Percentiles rank a stretch among this genome's conserved stretches.
These are phyloP conservation scores for Dothideomycetidae sp. DNA, from an alignment of 2,329 filamentous ascomycete genomes.

Conservation along the genomic window DNA sequence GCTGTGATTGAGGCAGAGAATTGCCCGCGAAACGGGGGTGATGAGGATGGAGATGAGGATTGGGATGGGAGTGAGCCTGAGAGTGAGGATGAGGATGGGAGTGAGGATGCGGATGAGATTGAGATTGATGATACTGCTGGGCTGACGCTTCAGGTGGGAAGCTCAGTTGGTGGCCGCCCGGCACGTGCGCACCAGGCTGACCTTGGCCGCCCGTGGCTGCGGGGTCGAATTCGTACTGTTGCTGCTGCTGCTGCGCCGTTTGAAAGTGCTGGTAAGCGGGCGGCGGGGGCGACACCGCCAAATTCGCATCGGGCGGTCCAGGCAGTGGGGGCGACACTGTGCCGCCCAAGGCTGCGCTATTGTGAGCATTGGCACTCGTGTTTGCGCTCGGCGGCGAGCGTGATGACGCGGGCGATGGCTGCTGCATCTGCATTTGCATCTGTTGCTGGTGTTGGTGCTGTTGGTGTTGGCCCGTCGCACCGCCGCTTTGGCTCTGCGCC, in stretches of 20 bases:
- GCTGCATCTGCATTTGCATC: not conserved
- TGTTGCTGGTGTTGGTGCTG: constrained; percentile 8
- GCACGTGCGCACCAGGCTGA: constrained; percentile 8
- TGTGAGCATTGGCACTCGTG: not conserved
- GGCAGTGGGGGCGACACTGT: constrained; percentile 7
- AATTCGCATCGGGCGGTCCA: constrained; percentile 4
- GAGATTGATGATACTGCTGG: too few species aligned
- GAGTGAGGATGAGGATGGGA: constrained; percentile 3
- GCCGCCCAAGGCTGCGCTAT: not conserved
- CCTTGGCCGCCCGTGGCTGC: constrained; percentile 7
- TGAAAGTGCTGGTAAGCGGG: not conserved
- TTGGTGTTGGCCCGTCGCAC: not conserved
- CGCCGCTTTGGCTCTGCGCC: too few species aligned
- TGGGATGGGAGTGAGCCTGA: constrained; percentile 2
- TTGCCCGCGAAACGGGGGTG: constrained; percentile 7
- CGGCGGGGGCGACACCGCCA: constrained; percentile 4
- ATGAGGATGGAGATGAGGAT: not conserved
- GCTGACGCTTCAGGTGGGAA: constrained; percentile 8
- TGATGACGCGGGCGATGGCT: not conserved
- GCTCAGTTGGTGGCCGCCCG: constrained; percentile 5
- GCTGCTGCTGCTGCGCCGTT: too few species aligned
- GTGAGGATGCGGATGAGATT: constrained; percentile 7
- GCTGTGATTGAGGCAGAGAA: too few species aligned
- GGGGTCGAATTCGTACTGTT: constrained; percentile 7
- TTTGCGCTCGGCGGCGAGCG: constrained; percentile 1